Conservation (phyloP, 352 stramenopile species). For the Blastocystis sp. region DNA sequence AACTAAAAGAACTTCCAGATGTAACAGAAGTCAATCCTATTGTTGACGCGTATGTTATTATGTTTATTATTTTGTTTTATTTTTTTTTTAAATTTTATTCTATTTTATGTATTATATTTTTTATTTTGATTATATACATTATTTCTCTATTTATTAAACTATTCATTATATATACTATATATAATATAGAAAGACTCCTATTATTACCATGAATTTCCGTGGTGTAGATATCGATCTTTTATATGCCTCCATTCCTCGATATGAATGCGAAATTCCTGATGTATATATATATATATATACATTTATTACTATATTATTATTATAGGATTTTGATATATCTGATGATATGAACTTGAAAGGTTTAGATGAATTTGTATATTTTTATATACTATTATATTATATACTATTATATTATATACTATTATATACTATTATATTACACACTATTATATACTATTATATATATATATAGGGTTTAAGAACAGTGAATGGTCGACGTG, state of each 20-base stretch:
- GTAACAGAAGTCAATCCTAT: constrained; percentile 60
- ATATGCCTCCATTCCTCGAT: constrained; percentile 22
- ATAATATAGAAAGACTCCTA: constrained; percentile 37
- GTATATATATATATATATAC: no score
- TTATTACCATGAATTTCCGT: constrained; percentile 32
- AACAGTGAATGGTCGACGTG: constrained; percentile 69
- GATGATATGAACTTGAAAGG: constrained; percentile 57
- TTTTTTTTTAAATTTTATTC: constrained; percentile 61
- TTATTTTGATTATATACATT: no score
- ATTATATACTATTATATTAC: no score
- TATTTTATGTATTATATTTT: constrained; percentile 78
- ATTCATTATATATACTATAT: no score
- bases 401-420: no score
- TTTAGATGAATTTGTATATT: constrained; percentile 76
- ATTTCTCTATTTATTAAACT: no score
- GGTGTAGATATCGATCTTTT: constrained; percentile 35
- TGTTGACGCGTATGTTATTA: constrained; percentile 67
- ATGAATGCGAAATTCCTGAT: background rate
- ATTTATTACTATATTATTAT: constrained; percentile 51
- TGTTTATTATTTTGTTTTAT: constrained; percentile 90
- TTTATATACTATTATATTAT: no score
- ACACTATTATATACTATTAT: no score
- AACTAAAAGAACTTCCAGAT: constrained; percentile 53
- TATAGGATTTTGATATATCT: constrained; percentile 54
- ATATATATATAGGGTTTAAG: constrained; percentile 60